Percentiles rank a stretch among this genome's conserved stretches.
Conservation (phyloP, 2,329 filamentous ascomycete species). For the Ophiocordyceps camponoti-saundersi region DNA sequence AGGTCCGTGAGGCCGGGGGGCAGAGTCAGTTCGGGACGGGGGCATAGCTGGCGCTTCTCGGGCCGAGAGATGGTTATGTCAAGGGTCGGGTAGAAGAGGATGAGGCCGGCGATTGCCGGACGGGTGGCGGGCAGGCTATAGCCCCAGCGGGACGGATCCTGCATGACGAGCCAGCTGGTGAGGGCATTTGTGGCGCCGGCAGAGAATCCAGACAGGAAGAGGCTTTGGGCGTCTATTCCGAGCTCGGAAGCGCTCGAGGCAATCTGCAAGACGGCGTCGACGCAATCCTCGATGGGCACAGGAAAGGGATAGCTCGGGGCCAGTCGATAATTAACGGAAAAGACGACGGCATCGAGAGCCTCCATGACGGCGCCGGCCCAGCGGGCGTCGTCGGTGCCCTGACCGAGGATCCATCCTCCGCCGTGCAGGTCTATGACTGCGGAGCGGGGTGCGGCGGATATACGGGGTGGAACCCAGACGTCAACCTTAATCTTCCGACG, state of each 20-base stretch:
- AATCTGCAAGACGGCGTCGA: conserved; percentile 46
- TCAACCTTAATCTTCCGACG: conserved; percentile 26
- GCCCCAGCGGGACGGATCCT: conserved; percentile 22
- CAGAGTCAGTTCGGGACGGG: conserved; percentile 39
- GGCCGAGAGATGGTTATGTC: conserved; percentile 42
- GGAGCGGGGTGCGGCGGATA: conserved; percentile 21
- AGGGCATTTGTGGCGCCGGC: conserved; percentile 41
- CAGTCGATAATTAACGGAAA: conserved; percentile 52
- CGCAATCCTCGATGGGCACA: conserved; percentile 46
- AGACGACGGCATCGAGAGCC: conserved; percentile 36
- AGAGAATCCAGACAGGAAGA: conserved; percentile 47
- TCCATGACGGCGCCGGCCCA: conserved; percentile 38
- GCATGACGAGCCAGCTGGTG: conserved; percentile 27
- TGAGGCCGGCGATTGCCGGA: conserved; percentile 32
- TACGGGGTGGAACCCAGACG: conserved; percentile 23
- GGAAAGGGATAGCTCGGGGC: conserved; percentile 49
- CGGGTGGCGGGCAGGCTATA: conserved; percentile 20
- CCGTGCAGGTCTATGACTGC: conserved; percentile 51
- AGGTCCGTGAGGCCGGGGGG: conserved; percentile 40
- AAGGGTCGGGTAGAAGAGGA: conserved; percentile 44
- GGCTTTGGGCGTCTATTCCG: conserved; percentile 34
- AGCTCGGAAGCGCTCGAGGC: conserved; percentile 37
- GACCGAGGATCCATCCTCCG: conserved; percentile 48
- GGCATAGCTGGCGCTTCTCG: conserved; percentile 35
- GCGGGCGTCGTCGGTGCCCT: conserved; percentile 44